phyloP scores from a whole-genome alignment of 208 protist species.

The Tetramitus jugosus region DNA sequence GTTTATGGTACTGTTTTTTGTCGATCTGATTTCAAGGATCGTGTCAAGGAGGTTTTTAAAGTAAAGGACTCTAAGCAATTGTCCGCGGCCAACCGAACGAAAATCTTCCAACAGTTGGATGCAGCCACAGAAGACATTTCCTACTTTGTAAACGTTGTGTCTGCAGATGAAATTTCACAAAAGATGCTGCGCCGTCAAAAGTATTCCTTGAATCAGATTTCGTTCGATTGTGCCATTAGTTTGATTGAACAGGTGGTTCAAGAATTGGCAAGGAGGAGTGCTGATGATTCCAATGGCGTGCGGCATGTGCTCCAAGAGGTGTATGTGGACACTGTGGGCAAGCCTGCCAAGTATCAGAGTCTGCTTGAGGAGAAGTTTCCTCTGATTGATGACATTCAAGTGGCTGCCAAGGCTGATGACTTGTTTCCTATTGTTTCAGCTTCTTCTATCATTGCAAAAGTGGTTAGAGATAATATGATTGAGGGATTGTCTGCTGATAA shows the following conservation, averaged over 20 bases:
- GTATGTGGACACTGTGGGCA: slow-evolving; percentile 84
- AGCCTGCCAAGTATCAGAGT: slow-evolving; percentile 61
- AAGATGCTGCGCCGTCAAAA: slow-evolving; percentile 41
- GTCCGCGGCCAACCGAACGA: background rate
- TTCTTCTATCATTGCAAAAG: slow-evolving; percentile 82
- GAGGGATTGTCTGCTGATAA: background rate
- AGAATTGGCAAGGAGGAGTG: slow-evolving; percentile 39
- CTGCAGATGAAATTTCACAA: slow-evolving; percentile 12
- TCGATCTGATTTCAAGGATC: slow-evolving; percentile 58
- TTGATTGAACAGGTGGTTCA: slow-evolving; percentile 65
- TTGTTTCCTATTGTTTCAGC: slow-evolving; percentile 77
- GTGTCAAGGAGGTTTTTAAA: slow-evolving; percentile 53
- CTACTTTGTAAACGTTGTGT: slow-evolving; percentile 47
- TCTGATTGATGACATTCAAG: slow-evolving; percentile 59
- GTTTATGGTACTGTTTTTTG: slow-evolving; percentile 76
- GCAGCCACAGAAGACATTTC: background rate
- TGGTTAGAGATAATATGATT: slow-evolving; percentile 24
- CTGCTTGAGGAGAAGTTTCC: slow-evolving; percentile 65
- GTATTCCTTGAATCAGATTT: slow-evolving; percentile 70
- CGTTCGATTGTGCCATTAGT: slow-evolving; percentile 64
- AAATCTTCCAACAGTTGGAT: background rate
- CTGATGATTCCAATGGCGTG: background rate
- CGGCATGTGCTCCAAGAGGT: slow-evolving; percentile 55
- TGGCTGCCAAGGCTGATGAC: slow-evolving; percentile 75
- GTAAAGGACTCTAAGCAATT: slow-evolving; percentile 53